phyloP scores from a whole-genome alignment of 768 basidiomycete genomes.

The Trametes cingulata region DNA sequence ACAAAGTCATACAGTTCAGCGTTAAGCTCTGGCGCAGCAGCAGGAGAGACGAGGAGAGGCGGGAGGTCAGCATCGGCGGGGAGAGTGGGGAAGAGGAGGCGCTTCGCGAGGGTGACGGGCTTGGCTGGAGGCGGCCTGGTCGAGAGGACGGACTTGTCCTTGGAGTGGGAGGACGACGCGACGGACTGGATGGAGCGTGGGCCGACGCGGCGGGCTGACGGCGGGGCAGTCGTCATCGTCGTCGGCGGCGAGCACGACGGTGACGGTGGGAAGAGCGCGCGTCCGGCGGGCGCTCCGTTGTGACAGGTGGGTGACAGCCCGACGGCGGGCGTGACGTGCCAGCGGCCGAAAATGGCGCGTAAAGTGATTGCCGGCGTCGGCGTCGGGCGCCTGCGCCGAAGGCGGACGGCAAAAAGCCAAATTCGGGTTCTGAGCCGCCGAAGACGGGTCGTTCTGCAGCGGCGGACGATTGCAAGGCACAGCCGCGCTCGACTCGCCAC shows the following conservation, averaged over 20 bases:
- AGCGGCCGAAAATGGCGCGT: not conserved
- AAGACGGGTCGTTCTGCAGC: too few relatives aligned
- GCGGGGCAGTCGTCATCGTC: conserved; percentile 26
- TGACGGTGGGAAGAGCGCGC: not conserved
- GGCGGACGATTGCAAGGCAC: not conserved
- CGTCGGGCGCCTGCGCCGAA: not conserved
- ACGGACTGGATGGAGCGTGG: conserved; percentile 30
- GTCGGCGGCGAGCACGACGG: conserved; percentile 8
- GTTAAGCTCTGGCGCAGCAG: conserved; percentile 55
- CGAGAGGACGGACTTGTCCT: conserved; percentile 20
- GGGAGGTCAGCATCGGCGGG: conserved; percentile 48
- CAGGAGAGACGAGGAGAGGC: conserved; percentile 49
- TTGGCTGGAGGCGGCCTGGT: conserved; percentile 13
- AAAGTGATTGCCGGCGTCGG: not conserved
- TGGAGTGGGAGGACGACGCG: conserved; percentile 24
- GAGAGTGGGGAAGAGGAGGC: conserved; percentile 50
- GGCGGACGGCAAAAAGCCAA: not conserved
- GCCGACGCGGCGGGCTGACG: conserved; percentile 21
- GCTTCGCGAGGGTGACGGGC: conserved; percentile 25
- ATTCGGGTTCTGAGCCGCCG: not conserved
- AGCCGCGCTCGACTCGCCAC: not conserved
- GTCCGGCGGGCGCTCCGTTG: not conserved
- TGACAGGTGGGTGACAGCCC: not conserved
- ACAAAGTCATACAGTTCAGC: conserved; percentile 77
- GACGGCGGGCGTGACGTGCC: not conserved